Evolutionary conservation across 129 eudicot genomes (phyloP).

Genomic region (Escallonia herrerae): DNA sequence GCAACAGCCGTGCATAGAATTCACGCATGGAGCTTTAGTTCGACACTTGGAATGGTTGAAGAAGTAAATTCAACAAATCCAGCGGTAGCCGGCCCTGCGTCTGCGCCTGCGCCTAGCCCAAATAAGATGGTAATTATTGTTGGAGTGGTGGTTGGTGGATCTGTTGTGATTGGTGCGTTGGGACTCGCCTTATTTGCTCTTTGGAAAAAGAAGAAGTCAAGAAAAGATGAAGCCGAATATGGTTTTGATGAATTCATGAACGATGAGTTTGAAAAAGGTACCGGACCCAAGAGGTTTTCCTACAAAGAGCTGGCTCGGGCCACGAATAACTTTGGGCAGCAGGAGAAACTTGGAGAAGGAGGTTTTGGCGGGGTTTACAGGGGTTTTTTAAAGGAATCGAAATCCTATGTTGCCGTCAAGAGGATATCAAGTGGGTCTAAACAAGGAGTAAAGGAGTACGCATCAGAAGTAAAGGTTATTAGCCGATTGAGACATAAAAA

Average conservation of each 20-base stretch:
- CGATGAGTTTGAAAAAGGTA: conserved; percentile 29
- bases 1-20: conserved; percentile 28
- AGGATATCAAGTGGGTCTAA: conserved; percentile 29
- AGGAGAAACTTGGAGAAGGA: conserved; percentile 47
- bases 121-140: neutral
- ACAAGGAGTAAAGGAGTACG: conserved; percentile 41
- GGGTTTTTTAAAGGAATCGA: conserved; percentile 18
- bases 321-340: conserved; percentile 27
- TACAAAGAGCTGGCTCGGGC: conserved; percentile 25
- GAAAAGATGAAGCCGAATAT: neutral
- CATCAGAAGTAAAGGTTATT: conserved; percentile 42
- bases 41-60: conserved; percentile 25
- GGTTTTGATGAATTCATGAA: conserved; percentile 8
- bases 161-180: neutral
- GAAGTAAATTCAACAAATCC: conserved; percentile 1
- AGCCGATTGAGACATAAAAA: conserved; percentile 40
- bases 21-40: conserved; percentile 37
- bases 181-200: conserved; percentile 1
- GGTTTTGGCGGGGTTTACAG: conserved; percentile 39
- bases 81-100: neutral
- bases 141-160: conserved; percentile 6
- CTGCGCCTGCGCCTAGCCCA: too few species aligned
- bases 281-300: conserved; percentile 31
- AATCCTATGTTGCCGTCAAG: conserved; percentile 21
- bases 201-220: conserved; percentile 14